Evolutionary conservation across 441 rosid genomes (phyloP), one percentile per base, ranked within the genome.

Genomic region (Jatropha multifida): DNA sequence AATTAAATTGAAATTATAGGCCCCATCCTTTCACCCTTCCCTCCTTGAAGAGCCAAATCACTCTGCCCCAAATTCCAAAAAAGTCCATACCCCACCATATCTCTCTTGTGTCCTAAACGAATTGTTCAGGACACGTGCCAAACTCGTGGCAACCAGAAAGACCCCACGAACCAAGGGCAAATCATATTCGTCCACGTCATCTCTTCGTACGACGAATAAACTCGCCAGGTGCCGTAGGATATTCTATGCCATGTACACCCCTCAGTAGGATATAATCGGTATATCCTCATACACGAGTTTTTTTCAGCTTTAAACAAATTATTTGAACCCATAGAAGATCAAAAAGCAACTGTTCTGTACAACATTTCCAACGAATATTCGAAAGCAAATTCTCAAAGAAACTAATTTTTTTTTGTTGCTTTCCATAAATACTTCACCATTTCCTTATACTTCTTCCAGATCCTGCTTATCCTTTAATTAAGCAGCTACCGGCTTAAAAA

Each of bases 361-460:
- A 40, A 10, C 63, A 73, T 74, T 81, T 42, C 58, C 58, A n/a
- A 20, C 85, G 95, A 83, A 90, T 90, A 90, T 87, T 79, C 85
- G 62, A 5, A 3, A 20, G 7, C 7, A 70, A 81, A 83, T 71
- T 54, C 80, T 7, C 18, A 51, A 69, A 6, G 49, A 17, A 71
- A 26, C 6, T 14, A 64, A 63, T 13, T 51, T 51, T 18, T 70
- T 71, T 40, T 72, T 78, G 0, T 20, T 11, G 48, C 48, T 14
- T 62, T 12, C 60, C 61, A 61, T 62, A 74, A 40, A 65, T 60
- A 26, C 68, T 62, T 27, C 5, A 27, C 32, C 41, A 17, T 61
- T 78, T 65, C 72, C 73, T n/a, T 58, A 20, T 51, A 12, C 15
- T 51, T 51, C n/a, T 26, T 23, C 26, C 64, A 37, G 15, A 11